Conservation (phyloP, 176 grass and related monocot species). For the Oryza brachyantha region DNA sequence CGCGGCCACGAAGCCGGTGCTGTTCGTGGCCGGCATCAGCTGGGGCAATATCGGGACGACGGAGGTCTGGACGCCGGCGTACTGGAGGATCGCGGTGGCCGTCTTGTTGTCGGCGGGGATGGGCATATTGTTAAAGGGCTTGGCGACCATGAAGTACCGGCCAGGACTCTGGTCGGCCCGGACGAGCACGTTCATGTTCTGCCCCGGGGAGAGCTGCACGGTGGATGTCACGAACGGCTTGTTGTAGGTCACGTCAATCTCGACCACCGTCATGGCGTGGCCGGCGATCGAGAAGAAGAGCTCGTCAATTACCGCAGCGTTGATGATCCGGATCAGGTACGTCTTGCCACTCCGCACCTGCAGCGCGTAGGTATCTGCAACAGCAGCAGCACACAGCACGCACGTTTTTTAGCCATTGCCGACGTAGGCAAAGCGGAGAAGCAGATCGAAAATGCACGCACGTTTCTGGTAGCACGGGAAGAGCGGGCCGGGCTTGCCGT, state of each 20-base stretch:
- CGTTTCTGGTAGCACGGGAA: slow-evolving; percentile 53
- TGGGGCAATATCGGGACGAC: slow-evolving; percentile 31
- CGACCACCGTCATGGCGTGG: slow-evolving; percentile 65
- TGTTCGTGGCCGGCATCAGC: slow-evolving; percentile 25
- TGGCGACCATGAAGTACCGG: slow-evolving; percentile 51
- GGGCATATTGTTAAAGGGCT: slow-evolving; percentile 43
- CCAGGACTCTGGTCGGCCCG: slow-evolving; percentile 35
- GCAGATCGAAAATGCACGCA: slow-evolving; percentile 26
- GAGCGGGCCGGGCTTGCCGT: slow-evolving; percentile 63
- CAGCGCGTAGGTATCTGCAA: slow-evolving; percentile 53
- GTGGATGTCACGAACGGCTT: slow-evolving; percentile 44
- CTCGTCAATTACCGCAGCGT: slow-evolving; percentile 65
- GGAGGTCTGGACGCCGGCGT: slow-evolving; percentile 38
- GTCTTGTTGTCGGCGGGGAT: slow-evolving; percentile 54
- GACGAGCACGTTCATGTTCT: slow-evolving; percentile 65
- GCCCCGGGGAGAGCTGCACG: slow-evolving; percentile 47
- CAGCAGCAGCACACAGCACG: not conserved
- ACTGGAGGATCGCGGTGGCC: slow-evolving; percentile 58
- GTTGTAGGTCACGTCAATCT: slow-evolving; percentile 64
- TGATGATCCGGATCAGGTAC: slow-evolving; percentile 66
- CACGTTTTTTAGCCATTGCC: not conserved
- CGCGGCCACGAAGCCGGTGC: slow-evolving; percentile 33
- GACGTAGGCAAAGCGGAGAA: not conserved
- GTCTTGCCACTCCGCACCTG: slow-evolving; percentile 49
- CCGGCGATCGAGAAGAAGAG: slow-evolving; percentile 64